Evolutionary conservation across 2,329 filamentous ascomycete species (phyloP), one percentile per base, ranked within the genome.

Genomic region (Davidsoniella neocaledoniae): DNA sequence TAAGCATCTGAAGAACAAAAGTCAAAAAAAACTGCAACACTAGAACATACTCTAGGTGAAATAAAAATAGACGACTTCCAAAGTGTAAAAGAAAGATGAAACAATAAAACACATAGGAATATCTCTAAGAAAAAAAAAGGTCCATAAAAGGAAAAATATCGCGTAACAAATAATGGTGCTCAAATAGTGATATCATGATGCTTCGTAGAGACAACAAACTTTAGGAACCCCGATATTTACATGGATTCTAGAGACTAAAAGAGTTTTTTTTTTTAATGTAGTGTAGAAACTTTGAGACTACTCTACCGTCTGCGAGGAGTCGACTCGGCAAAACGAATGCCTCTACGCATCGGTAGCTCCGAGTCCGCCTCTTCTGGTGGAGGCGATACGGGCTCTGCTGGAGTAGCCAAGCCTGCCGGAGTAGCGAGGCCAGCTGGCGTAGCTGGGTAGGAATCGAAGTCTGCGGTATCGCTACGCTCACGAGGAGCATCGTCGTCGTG

Each of bases 251-350:
- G 36, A 16, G 39, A 41, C 16, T 17, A 14, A 16, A n/a, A 41
- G 16, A 10, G 8, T 4, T 1, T 14, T 17, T 14, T 17, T 41
- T 41, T 40, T 40, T n/a, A n/a, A n/a, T n/a, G n/a, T n/a, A n/a
- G 19, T 17, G 39, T 3, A 41, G 39, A n/a, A 3, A 4, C 38
- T 14, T 23, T n/a, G 5, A 16, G 21, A 10, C 4, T 10, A 40
- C 8, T 33, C 26, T 43, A 48, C 21, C 46, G 37, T 9, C 37
- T 41, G 25, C 48, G 48, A 21, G 40, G 21, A 43, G 29, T 33
- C 29, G 48, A 37, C 41, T 80, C 77, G 3, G 76, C 77, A 58
- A 81, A 81, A 21, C 77, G 66, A 54, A 81, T 81, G 3, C 75
- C 75, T 38, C 72, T 70, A 53, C 70, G 67, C 19, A 66, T 58